phyloP scores from a whole-genome alignment of 768 basidiomycete species.

The Pisolithus orientalis region DNA sequence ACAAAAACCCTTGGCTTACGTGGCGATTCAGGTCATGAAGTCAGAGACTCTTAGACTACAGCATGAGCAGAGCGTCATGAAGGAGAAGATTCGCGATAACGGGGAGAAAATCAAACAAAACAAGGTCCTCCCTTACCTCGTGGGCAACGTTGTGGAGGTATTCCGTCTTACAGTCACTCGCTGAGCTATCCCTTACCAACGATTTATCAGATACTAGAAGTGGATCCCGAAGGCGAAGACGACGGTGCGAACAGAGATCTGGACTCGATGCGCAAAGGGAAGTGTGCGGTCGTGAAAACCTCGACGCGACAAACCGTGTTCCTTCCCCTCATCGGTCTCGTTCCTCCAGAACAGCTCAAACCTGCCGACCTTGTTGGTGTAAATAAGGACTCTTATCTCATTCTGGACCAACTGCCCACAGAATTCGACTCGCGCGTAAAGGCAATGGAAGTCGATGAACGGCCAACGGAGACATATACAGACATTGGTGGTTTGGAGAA shows the following conservation, averaged over 20 bases:
- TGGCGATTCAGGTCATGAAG: slow-evolving; percentile 76
- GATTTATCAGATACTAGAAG: slow-evolving; percentile 71
- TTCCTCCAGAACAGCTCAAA: slow-evolving; percentile 83
- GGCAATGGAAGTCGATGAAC: slow-evolving; percentile 99
- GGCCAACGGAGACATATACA: slow-evolving; percentile 95
- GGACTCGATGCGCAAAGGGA: slow-evolving; percentile 93
- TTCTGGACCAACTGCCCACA: slow-evolving; percentile 90
- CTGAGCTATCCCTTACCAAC: not conserved
- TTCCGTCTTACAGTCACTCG: slow-evolving; percentile 13
- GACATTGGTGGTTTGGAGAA: slow-evolving; percentile 98
- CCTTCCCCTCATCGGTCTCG: slow-evolving; percentile 95
- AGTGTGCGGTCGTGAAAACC: slow-evolving; percentile 98
- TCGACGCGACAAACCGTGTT: slow-evolving; percentile 98
- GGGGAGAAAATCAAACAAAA: slow-evolving; percentile 99
- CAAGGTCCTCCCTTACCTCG: slow-evolving; percentile 96
- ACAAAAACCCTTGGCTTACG: not conserved
- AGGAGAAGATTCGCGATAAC: slow-evolving; percentile 97
- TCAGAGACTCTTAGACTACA: slow-evolving; percentile 88
- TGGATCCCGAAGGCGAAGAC: slow-evolving; percentile 90
- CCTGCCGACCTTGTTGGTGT: slow-evolving; percentile 96
- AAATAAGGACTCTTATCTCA: slow-evolving; percentile 98
- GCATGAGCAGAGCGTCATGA: slow-evolving; percentile 95
- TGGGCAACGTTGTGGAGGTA: slow-evolving; percentile 97
- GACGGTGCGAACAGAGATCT: slow-evolving; percentile 95
- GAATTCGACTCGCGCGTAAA: slow-evolving; percentile 98